Evolutionary conservation across 2,329 filamentous ascomycete species (phyloP), one percentile per base, ranked within the genome.

Genomic region (Tolypocladium amazonense): DNA sequence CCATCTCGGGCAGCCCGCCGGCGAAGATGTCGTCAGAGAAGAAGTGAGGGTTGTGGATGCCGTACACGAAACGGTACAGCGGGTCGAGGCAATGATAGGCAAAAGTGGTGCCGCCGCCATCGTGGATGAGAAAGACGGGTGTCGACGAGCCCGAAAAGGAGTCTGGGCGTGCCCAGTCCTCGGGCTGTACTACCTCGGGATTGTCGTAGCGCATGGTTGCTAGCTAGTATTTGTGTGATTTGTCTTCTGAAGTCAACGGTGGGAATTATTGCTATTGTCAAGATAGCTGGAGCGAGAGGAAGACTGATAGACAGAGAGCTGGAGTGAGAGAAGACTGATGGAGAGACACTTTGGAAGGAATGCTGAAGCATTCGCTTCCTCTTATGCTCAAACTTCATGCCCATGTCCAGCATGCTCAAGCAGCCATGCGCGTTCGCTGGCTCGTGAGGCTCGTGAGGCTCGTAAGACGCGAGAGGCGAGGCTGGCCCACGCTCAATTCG

Each of bases 61-160:
- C 83, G 62, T 80, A 83, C 43, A 83, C 69, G 23, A 73, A 70
- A 6, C 83, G 80, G 39, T 71, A 69, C 27, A 85, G 72, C 1
- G 73, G 66, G 23, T 77, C 75, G 4, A 86, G 73, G 62, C 78
- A 80, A 69, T 82, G 77, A 68, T 86, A 86, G 64, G 76, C 77
- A 66, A 82, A 84, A 2, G 77, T 79, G 2, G 83, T 86, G 66
- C 83, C 83, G 63, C 83, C 82, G 63, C 83, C 83, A 62, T 86
- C 83, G 70, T 86, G 83, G 45, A 85, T 72, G 52, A 86, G 75
- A 60, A 86, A 72, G 55, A 84, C 71, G 2, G 83, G 82, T n/a
- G 73, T 73, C 30, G 67, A 62, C 27, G 57, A 56, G 38, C 62
- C 62, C 15, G 66, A 62, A 12, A 61, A 45, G 38, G 54, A 58